Percentiles rank a stretch among this genome's conserved stretches.
These are phyloP conservation scores for Nakaseomyces glabratus DNA, from an alignment of 1,139 yeast genomes.

Conservation along the genomic window DNA sequence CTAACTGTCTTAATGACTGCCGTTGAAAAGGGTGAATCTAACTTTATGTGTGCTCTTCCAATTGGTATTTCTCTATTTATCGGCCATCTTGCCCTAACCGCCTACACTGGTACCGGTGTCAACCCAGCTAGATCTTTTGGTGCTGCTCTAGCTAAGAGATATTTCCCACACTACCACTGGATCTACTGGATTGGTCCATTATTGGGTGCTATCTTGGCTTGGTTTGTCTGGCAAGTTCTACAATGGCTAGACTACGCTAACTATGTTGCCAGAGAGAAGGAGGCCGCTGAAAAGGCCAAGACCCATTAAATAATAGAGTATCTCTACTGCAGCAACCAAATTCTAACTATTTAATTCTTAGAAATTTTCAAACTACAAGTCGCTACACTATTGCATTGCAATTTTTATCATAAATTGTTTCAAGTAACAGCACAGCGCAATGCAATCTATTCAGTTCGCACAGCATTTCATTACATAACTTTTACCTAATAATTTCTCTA, in stretches of 20 bases:
- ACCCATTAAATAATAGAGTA: neutral
- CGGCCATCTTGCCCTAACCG: slow-evolving; percentile 74
- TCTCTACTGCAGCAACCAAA: no score
- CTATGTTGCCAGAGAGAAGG: slow-evolving; percentile 17
- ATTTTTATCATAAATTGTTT: no score
- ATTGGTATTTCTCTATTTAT: slow-evolving; percentile 77
- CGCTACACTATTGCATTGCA: no score
- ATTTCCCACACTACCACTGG: slow-evolving; percentile 82
- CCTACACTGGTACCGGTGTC: slow-evolving; percentile 85
- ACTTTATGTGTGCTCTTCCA: slow-evolving; percentile 72
- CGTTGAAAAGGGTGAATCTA: slow-evolving; percentile 71
- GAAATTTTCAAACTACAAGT: no score
- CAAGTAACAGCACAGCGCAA: no score
- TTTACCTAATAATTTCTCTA: no score
- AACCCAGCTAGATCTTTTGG: slow-evolving; percentile 90
- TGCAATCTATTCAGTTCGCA: no score
- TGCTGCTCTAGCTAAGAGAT: slow-evolving; percentile 61
- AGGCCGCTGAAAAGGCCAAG: slow-evolving; percentile 4
- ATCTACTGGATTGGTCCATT: slow-evolving; percentile 88
- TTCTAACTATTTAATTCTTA: no score
- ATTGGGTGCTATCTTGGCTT: slow-evolving; percentile 60
- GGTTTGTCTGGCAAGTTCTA: slow-evolving; percentile 57
- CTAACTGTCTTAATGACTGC: slow-evolving; percentile 74
- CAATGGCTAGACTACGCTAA: slow-evolving; percentile 58
- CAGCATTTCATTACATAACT: no score